Base-by-base conservation (phyloP, 495 filamentous ascomycete genomes). In the Chaetomidium leptoderma region DNA sequence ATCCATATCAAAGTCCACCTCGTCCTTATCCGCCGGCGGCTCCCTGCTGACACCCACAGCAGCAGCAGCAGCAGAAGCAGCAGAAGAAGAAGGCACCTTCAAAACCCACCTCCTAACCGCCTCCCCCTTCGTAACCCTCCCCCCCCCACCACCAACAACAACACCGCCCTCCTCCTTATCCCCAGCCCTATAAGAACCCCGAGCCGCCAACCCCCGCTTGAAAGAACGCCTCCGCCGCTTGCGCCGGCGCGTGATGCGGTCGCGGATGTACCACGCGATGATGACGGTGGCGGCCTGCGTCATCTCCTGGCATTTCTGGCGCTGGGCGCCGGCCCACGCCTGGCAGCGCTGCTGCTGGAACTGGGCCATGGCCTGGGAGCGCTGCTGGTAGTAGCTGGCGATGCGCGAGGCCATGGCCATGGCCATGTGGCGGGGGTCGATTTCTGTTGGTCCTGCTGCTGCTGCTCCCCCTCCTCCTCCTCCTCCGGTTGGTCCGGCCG, bases 321-420 rank as follows among this genome's bases (percentile, higher is more conserved):
- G 63, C 53, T 73, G 69, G 30, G 61, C 53, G 53, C 30, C 64
- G 17, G 70, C 70, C 70, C 70, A 73, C 14, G 61, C 60, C 65
- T 70, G 67, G 60, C 70, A 73, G 24, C 67, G 62, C 61, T 71
- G 69, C 27, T 71, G 69, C 58, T 72, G 70, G 58, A 58, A 70
- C 62, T 65, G 63, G 57, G 65, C 58, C 10, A 71, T 59, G 29
- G 70, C 70, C 46, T 67, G 63, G 61, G 65, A 67, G 8, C 70
- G 69, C 49, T 73, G 70, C 48, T 71, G 69, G 57, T 73, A 73
- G 64, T 70, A 73, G 35, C 43, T 53, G 7, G 70, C 67, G 36
- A 73, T 70, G 51, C 72, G 71, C n/a, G 71, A 70, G 23, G 66
- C 69, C 69, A 73, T 70, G 50, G 66, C 69, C 69, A 73, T 70